Conservation (phyloP, 2,329 filamentous ascomycete species). For the Diaporthe amygdali region DNA sequence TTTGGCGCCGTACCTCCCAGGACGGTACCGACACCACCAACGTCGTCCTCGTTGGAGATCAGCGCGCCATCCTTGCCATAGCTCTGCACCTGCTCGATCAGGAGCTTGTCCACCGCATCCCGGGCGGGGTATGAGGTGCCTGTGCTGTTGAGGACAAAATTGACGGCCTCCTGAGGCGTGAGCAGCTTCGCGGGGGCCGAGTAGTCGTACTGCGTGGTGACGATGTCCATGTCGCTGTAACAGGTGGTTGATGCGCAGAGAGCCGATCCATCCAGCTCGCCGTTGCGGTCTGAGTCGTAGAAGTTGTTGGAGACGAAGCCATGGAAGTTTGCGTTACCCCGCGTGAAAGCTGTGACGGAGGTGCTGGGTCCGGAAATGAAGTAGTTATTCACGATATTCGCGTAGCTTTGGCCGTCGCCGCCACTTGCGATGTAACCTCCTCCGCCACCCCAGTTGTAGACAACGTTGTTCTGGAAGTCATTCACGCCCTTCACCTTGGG, state of each 20-base stretch:
- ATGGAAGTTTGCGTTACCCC: constrained; percentile 60
- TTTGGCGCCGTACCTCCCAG: constrained; percentile 41
- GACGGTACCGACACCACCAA: constrained; percentile 46
- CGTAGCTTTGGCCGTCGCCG: constrained; percentile 49
- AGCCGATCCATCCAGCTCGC: constrained; percentile 51
- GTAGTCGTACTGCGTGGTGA: constrained; percentile 45
- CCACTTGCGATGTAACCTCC: constrained; percentile 61
- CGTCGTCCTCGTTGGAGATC: constrained; percentile 50
- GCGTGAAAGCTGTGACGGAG: constrained; percentile 53
- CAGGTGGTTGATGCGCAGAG: constrained; percentile 47
- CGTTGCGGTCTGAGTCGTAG: constrained; percentile 55
- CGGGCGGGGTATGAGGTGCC: constrained; percentile 47
- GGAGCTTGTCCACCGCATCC: constrained; percentile 47
- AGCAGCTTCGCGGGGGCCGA: constrained; percentile 46
- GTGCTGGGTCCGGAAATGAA: constrained; percentile 60
- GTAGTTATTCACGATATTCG: constrained; percentile 62
- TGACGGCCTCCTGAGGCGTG: constrained; percentile 44
- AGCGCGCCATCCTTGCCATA: constrained; percentile 50
- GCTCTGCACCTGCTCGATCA: constrained; percentile 49
- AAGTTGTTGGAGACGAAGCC: constrained; percentile 52
- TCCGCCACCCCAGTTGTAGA: constrained; percentile 62
- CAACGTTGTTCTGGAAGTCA: constrained; percentile 55
- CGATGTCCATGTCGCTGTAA: constrained; percentile 53
- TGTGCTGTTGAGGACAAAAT: constrained; percentile 42
- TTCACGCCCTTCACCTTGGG: constrained; percentile 63